These are phyloP conservation scores for Malassezia cuniculi DNA, from an alignment of 1,284 basidiomycete species.

Conservation along the genomic window DNA sequence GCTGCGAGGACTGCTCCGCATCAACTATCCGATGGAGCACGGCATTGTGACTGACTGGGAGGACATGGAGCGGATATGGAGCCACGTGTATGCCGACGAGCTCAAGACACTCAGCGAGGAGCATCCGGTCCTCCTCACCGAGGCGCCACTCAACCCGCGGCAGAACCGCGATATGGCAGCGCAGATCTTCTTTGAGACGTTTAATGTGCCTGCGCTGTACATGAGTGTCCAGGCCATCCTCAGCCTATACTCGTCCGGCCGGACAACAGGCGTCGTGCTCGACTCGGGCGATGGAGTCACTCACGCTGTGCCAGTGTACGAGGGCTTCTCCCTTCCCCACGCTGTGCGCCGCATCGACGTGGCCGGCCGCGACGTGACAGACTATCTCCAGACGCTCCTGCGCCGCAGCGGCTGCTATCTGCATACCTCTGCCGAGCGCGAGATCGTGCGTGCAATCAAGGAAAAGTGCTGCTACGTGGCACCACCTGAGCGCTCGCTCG, in stretches of 20 bases:
- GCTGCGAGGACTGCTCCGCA: conserved; percentile 37
- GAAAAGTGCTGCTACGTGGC: conserved; percentile 96
- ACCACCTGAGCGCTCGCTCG: conserved; percentile 68
- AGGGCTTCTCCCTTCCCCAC: conserved; percentile 98
- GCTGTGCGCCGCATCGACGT: conserved; percentile 89
- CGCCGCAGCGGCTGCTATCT: conserved; percentile 89
- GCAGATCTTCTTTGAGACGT: conserved; percentile 93
- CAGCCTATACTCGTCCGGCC: conserved; percentile 92
- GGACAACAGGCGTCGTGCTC: conserved; percentile 94
- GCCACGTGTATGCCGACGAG: conserved; percentile 39
- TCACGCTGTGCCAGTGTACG: conserved; percentile 96
- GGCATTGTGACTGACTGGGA: conserved; percentile 44
- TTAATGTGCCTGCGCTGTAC: conserved; percentile 96
- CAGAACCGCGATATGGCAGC: conserved; percentile 88
- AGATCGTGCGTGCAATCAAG: conserved; percentile 93
- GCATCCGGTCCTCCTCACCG: conserved; percentile 90
- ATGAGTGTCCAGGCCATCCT: conserved; percentile 94
- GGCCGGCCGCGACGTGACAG: conserved; percentile 87
- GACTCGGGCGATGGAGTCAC: conserved; percentile 99
- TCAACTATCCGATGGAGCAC: conserved; percentile 44
- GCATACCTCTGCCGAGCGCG: conserved; percentile 90
- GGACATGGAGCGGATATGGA: conserved; percentile 45
- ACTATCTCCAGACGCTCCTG: conserved; percentile 82
- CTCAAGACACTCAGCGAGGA: conserved; percentile 48
- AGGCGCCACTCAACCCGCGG: conserved; percentile 83